Base-by-base conservation (phyloP, 257 asterid species). In the Solanum stenotomum region DNA sequence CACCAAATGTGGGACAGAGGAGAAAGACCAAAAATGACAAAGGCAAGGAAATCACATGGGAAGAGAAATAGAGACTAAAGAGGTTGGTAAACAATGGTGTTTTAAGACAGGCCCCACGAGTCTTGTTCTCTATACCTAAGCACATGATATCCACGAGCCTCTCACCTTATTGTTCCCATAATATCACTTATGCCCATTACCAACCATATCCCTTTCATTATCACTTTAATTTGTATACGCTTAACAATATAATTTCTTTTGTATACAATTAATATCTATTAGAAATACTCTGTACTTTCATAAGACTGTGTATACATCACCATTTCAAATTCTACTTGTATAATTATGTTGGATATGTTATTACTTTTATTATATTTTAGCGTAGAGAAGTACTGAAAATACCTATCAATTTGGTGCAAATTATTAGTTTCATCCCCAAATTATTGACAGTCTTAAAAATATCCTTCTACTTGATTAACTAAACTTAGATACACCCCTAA, bases 141-240 rank as follows among this genome's bases (percentile, higher is more conserved):
- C 98, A 96, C 98, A 94, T 94, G 98, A 90, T 77, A 23, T 89
- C 92, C 95, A 93, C 91, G 83, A 90, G 88, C 90, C 29, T 83
- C 78, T 90, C 96, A 91, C 92, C 91, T 89, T 88, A 88, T 89
- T 86, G 86, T 90, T 91, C 81, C 88, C 78, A 31, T 68, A 29
- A 92, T 89, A 91, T 89, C 89, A 94, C 94, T 86, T 85, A 52
- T 89, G 90, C 82, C 90, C 88, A 29, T 87, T 37, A 37, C 76
- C 46, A 71, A 78, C 81, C 87, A 90, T 87, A 75, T 74, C 83
- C 86, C 61, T 63, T 61, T 74, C 78, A 22, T 25, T 56, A 61
- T 85, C 37, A 3, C 9, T 85, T 65, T 35, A 37, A 25, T 22
- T 22, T 75, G 27, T 22, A 11, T 75, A 75, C 16, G 4, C 25